Conservation (phyloP, 768 basidiomycete genomes). For the Macrolepiota dolichaula region DNA sequence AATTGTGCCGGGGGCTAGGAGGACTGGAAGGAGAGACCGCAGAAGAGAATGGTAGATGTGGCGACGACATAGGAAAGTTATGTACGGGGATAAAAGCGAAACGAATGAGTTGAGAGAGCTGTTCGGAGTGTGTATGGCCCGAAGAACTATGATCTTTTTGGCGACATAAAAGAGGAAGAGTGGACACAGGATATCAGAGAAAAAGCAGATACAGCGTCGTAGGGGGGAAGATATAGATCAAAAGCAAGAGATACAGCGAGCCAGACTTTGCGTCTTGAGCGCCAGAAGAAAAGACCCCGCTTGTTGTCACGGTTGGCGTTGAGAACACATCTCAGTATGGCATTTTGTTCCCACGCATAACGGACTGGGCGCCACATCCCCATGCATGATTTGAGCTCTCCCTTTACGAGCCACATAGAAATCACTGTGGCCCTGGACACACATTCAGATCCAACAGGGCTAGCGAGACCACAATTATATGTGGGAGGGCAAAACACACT, state of each 20-base stretch:
- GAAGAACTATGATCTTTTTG: not conserved
- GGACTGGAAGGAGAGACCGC: constrained; percentile 20
- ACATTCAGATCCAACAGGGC: no score
- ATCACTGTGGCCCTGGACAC: no score
- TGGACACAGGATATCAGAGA: not conserved
- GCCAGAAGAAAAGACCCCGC: not conserved
- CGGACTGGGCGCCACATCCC: not conserved
- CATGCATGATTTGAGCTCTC: not conserved
- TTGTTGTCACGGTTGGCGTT: not conserved
- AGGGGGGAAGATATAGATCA: not conserved
- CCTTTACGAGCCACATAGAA: not conserved
- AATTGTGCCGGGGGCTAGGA: constrained; percentile 20
- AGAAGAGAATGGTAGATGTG: constrained; percentile 23
- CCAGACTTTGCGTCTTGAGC: not conserved
- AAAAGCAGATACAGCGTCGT: not conserved
- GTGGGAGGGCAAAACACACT: no score
- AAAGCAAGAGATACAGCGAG: not conserved
- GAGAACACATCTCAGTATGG: not conserved
- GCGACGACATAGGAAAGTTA: constrained; percentile 17
- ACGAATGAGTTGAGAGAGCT: not conserved
- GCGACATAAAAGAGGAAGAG: not conserved
- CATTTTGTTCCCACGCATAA: not conserved
- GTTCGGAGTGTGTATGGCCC: not conserved
- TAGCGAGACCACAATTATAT: no score
- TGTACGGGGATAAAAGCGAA: not conserved